Evolutionary conservation across 495 filamentous ascomycete species (phyloP), one percentile per base, ranked within the genome.

Genomic region (Eremomyces bilateralis): DNA sequence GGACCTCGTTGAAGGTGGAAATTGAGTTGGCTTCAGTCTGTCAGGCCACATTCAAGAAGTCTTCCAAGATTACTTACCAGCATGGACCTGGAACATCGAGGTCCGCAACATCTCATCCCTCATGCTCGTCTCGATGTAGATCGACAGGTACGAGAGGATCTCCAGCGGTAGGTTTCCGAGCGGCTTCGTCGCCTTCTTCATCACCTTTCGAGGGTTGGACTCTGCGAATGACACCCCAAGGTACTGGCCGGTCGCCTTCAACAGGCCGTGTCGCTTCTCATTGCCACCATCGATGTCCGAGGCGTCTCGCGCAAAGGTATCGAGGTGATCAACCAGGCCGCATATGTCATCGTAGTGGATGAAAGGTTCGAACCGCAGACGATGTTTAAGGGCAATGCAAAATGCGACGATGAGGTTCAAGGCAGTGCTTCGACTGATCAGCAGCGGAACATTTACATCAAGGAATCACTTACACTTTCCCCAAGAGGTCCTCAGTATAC

Each of bases 311-410:
- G 82, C 80, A 31, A 78, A 83, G 0, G 71, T 77, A 37, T 71
- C 57, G 17, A 80, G 63, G 42, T 75, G 64, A 5, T 54, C 49
- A 4, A 78, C 60, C 3, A 78, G 51, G 13, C 59, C 58, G 3
- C 55, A 41, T 6, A 80, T 57, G 45, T 80, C 75, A 4, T 63
- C 63, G 46, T 90, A 85, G 36, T 73, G 70, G 15, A 75, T 68
- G 51, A 78, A 81, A 0, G 80, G 78, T 46, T 92, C 80, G 47
- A 83, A 84, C 17, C 82, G 78, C n/a, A 92, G 67, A 47, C 71
- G 74, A 58, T 85, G 81, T 49, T 85, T 90, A 33, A 85, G 61
- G 0, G 80, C 53, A 4, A 79, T 62, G 20, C 74, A 63, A 48
- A 76, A 92, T 2, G 78, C 80, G 13, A 81, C 63, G 38, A 88